Evolutionary conservation across 1,284 basidiomycete species (phyloP).

Genomic region (Marasmius sp.): DNA sequence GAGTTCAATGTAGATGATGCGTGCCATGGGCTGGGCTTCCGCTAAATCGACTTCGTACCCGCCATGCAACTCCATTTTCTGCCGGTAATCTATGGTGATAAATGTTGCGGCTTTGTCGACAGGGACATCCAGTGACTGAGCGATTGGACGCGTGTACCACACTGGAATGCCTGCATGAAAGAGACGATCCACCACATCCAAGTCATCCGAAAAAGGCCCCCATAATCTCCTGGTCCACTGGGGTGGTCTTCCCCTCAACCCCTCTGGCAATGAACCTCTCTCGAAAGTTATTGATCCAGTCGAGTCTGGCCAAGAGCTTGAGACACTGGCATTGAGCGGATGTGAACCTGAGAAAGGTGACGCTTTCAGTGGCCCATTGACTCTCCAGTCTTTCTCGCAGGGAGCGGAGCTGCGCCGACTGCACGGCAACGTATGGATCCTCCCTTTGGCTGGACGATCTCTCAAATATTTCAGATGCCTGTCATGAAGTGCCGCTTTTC

Average conservation of each 20-base stretch:
- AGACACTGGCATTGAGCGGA: too few relatives aligned
- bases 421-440: too few relatives aligned
- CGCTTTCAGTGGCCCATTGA: too few relatives aligned
- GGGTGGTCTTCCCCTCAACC: not conserved
- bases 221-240: not conserved
- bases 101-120: not conserved
- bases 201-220: conserved; percentile 6
- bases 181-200: not conserved
- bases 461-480: too few relatives aligned
- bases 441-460: too few relatives aligned
- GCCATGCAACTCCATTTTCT: not conserved
- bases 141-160: not conserved
- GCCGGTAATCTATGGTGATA: not conserved
- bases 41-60: not conserved
- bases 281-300: too few relatives aligned
- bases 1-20: conserved; percentile 4
- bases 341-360: too few relatives aligned
- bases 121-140: not conserved
- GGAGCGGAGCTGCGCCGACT: too few relatives aligned
- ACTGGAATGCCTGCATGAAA: conserved; percentile 1
- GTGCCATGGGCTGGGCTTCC: not conserved
- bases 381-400: too few relatives aligned
- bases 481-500: too few relatives aligned
- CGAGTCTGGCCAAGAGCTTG: too few relatives aligned
- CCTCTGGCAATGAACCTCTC: not conserved